Conservation (phyloP, 805 yeast species). For the Yamadazyma takamatsuzukensis region DNA sequence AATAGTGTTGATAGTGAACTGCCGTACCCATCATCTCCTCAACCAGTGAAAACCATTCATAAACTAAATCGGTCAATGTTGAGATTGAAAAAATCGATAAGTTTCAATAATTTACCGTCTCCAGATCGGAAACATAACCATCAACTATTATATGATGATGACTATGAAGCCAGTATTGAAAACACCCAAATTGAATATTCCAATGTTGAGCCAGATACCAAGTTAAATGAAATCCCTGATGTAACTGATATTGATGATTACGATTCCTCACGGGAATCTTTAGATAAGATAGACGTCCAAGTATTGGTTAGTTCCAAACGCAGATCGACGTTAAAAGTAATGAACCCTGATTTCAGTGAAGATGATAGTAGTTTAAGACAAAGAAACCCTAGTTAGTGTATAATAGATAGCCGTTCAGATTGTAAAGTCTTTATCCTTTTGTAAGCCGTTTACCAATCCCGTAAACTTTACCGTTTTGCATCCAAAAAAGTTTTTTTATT, state of each 20-base stretch:
- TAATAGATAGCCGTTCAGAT: not conserved
- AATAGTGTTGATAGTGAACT: slow-evolving; percentile 5
- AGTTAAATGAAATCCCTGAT: not conserved
- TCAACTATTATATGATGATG: slow-evolving; percentile 7
- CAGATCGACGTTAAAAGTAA: slow-evolving; percentile 54
- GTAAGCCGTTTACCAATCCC: no score
- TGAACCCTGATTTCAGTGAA: slow-evolving; percentile 48
- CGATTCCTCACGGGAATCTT: slow-evolving; percentile 7
- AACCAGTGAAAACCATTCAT: slow-evolving; percentile 10
- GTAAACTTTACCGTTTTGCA: no score
- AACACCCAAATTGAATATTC: not conserved
- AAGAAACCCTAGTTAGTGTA: slow-evolving; percentile 6
- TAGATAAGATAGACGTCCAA: slow-evolving; percentile 51
- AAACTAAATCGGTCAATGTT: slow-evolving; percentile 13
- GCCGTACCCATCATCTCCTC: slow-evolving; percentile 6
- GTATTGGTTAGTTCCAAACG: slow-evolving; percentile 66
- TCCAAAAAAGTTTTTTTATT: no score
- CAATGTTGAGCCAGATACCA: not conserved
- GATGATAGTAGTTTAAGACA: slow-evolving; percentile 8
- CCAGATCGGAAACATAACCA: slow-evolving; percentile 6
- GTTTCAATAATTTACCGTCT: slow-evolving; percentile 11
- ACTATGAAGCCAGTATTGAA: slow-evolving; percentile 11
- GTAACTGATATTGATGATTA: slow-evolving; percentile 7
- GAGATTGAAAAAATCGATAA: slow-evolving; percentile 12
- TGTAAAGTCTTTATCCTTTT: no score